Evolutionary conservation across 129 eudicot genomes (phyloP), one percentile per base, ranked within the genome.

Genomic region (Lactuca saligna): DNA sequence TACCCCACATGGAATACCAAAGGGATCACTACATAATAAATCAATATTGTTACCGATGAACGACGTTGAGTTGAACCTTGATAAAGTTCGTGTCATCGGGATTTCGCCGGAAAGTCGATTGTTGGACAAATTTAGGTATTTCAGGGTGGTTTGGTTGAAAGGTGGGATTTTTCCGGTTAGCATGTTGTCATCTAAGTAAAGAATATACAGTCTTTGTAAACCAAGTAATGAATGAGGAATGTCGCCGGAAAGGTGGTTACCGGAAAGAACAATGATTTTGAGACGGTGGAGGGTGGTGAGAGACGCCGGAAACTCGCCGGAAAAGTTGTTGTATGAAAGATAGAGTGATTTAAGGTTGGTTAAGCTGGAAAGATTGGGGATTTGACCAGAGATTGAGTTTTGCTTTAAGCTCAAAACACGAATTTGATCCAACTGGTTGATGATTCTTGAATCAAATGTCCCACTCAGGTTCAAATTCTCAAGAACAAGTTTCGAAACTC

Each of bases 321-420:
- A 79, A 57, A 91, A 83, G 33, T 66, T 75, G 55, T 91, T 91
- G 57, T 68, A 3, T 25, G 70, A 83, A 64, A 91, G 83, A 70
- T 54, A 91, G 6, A 91, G 81, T 3, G 89, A 81, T 65, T 88
- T 91, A 17, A 91, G 93, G 65, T 91, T 91, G 14, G 65, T 67
- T 32, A 91, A 82, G 67, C 67, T 66, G 7, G 90, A 79, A 61
- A 91, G 80, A 17, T 68, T 20, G 1, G 96, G 96, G 65, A 91
- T 85, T 65, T 72, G 76, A 37, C 97, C 96, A 5, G 83, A 83
- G 57, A 87, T 53, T 10, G 88, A 84, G 78, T 91, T 91, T 7
- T 74, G 72, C 53, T 91, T 91, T 50, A 91, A 88, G 71, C 97
- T 91, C 1, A 91, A 70, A 32, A 91, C 96, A 5, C 96, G 71